Evolutionary conservation across 192 early-diverging fungal species (phyloP).

Genomic region (Oehlia diaphana): DNA sequence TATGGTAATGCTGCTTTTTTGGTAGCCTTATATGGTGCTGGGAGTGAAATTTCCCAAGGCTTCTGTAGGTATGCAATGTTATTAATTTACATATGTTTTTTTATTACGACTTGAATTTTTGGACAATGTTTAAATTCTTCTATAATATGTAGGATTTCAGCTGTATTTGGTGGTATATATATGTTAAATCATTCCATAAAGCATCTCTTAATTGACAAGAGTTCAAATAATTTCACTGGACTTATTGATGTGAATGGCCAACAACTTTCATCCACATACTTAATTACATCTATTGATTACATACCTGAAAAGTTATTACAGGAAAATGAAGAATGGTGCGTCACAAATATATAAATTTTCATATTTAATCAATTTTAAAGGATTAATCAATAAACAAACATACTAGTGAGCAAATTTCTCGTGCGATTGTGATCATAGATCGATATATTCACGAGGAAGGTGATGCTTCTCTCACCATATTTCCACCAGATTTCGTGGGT

Average conservation of each 20-base stretch:
- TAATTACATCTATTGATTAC: constrained; percentile 59
- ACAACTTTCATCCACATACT: constrained; percentile 43
- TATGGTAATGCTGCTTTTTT: constrained; percentile 84
- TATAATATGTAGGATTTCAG: constrained; percentile 60
- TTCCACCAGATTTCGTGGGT: constrained; percentile 29
- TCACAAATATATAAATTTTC: neutral
- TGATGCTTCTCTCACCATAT: constrained; percentile 41
- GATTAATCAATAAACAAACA: constrained; percentile 31
- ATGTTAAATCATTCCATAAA: constrained; percentile 65
- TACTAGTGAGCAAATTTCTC: constrained; percentile 41
- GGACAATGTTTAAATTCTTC: neutral
- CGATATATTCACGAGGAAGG: constrained; percentile 37
- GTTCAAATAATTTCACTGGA: constrained; percentile 41
- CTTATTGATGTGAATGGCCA: constrained; percentile 44
- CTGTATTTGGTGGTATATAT: constrained; percentile 90
- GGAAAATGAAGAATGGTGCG: constrained; percentile 32
- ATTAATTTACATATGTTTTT: too few species aligned
- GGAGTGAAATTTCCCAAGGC: constrained; percentile 86
- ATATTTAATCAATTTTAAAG: neutral
- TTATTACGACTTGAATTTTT: neutral
- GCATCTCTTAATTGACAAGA: constrained; percentile 40
- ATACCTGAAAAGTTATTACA: constrained; percentile 41
- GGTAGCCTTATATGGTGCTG: constrained; percentile 82
- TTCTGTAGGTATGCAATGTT: constrained; percentile 67
- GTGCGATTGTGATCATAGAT: constrained; percentile 50